Evolutionary conservation across 305 asterid genomes (phyloP).

Genomic region (Rubia peregrina): DNA sequence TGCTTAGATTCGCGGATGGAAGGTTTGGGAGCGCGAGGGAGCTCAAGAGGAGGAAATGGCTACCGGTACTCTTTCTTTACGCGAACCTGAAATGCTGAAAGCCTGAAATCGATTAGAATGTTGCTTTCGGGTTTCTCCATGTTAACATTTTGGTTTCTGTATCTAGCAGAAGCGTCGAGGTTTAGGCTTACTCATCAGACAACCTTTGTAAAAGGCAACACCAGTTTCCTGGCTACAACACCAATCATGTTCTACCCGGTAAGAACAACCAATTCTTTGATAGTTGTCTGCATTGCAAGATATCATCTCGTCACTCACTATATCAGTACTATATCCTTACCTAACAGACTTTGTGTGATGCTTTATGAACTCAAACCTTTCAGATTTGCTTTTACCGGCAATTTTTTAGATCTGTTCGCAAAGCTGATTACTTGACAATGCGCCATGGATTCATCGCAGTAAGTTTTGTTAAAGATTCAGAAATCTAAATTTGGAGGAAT

Average conservation of each 20-base stretch:
- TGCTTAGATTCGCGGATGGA: conserved; percentile 84
- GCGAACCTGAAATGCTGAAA: neutral
- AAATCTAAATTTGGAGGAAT: neutral
- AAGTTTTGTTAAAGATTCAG: conserved; percentile 22
- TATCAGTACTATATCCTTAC: neutral
- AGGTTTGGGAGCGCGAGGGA: conserved; percentile 65
- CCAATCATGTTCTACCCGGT: conserved; percentile 23
- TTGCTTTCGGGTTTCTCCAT: neutral
- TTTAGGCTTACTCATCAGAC: conserved; percentile 32
- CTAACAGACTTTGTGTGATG: neutral
- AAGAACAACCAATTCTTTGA: conserved; percentile 14
- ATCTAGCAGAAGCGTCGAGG: conserved; percentile 22
- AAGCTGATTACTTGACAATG: conserved; percentile 73
- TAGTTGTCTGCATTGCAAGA: neutral
- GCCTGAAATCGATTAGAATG: neutral
- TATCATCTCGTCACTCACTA: no score
- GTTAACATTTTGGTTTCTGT: neutral
- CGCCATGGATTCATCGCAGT: conserved; percentile 90
- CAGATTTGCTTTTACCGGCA: conserved; percentile 84
- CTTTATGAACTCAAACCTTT: conserved; percentile 8
- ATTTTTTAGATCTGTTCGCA: conserved; percentile 72
- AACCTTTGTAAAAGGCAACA: conserved; percentile 27
- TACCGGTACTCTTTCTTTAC: conserved; percentile 36
- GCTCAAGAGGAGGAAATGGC: conserved; percentile 27
- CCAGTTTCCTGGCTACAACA: conserved; percentile 22